Evolutionary conservation across 2,329 filamentous ascomycete genomes (phyloP).

Genomic region (Mycosphaerella sp.): DNA sequence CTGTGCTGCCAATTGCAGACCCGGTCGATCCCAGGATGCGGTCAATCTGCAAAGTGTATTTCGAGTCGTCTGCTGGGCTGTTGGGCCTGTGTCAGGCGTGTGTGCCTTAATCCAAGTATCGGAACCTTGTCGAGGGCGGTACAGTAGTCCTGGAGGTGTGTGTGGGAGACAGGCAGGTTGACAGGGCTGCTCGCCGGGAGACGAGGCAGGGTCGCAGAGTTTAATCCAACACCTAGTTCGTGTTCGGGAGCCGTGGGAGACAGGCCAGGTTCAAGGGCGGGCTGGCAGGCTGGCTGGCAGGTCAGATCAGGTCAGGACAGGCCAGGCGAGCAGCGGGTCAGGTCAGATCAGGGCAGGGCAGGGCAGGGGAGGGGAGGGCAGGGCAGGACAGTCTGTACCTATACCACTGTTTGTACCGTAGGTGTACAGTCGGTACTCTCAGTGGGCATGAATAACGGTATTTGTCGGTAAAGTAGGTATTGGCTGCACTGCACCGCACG

Average conservation of each 20-base stretch:
- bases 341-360: neutral
- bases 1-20: neutral
- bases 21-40: conserved; percentile 1
- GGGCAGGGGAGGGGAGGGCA: neutral
- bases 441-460: neutral
- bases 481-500: no score
- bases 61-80: conserved; percentile 3
- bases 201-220: conserved; percentile 10
- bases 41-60: conserved; percentile 1
- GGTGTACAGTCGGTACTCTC: no score
- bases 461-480: no score
- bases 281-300: neutral
- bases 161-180: neutral
- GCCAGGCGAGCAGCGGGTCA: neutral
- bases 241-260: neutral
- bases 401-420: no score
- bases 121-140: neutral
- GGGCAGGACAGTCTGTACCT: neutral
- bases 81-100: conserved; percentile 4
- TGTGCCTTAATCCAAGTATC: conserved; percentile 7
- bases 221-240: conserved; percentile 3
- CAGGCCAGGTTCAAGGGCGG: neutral
- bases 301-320: neutral
- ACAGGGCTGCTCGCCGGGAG: conserved; percentile 8
- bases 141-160: neutral